Evolutionary conservation across 1,284 basidiomycete species (phyloP).

Genomic region (Cutaneotrichosporon mucoides): DNA sequence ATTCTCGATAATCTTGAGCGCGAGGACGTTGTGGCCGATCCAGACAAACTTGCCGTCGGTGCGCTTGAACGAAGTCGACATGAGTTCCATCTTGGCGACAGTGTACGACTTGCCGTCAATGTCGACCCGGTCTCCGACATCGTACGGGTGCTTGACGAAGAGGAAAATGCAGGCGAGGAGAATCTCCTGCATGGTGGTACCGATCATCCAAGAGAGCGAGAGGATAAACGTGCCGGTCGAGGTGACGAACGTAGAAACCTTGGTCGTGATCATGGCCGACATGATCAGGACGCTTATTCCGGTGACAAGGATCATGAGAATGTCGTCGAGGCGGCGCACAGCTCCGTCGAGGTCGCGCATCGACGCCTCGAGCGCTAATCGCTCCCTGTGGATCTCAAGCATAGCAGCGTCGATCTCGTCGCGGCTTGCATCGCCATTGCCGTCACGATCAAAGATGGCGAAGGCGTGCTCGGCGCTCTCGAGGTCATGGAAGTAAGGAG

Average conservation of each 20-base stretch:
- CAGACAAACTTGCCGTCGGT: slow-evolving; percentile 56
- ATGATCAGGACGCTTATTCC: slow-evolving; percentile 68
- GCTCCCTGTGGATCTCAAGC: slow-evolving; percentile 78
- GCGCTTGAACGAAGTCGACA: slow-evolving; percentile 61
- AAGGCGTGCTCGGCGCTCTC: slow-evolving; percentile 67
- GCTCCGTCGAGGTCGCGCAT: slow-evolving; percentile 91
- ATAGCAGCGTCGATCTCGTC: slow-evolving; percentile 74
- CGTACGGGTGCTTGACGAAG: slow-evolving; percentile 78
- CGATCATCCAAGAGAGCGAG: slow-evolving; percentile 85
- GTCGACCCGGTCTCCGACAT: slow-evolving; percentile 76
- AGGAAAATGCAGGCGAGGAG: slow-evolving; percentile 64
- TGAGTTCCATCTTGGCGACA: slow-evolving; percentile 79
- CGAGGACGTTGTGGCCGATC: slow-evolving; percentile 61
- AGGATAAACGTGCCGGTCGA: slow-evolving; percentile 78
- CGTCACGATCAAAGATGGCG: slow-evolving; percentile 75
- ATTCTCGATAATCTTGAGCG: slow-evolving; percentile 58
- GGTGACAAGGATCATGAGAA: slow-evolving; percentile 54
- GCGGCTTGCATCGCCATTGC: slow-evolving; percentile 70
- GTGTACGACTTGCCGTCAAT: slow-evolving; percentile 58
- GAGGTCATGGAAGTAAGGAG: slow-evolving; percentile 63
- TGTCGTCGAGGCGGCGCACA: slow-evolving; percentile 59
- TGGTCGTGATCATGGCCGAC: slow-evolving; percentile 66
- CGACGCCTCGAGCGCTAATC: slow-evolving; percentile 74
- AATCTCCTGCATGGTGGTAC: slow-evolving; percentile 56
- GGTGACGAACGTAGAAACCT: slow-evolving; percentile 68